These are phyloP conservation scores for Paradendryphiella salina DNA, from an alignment of 2,329 filamentous ascomycete genomes.

Conservation along the genomic window DNA sequence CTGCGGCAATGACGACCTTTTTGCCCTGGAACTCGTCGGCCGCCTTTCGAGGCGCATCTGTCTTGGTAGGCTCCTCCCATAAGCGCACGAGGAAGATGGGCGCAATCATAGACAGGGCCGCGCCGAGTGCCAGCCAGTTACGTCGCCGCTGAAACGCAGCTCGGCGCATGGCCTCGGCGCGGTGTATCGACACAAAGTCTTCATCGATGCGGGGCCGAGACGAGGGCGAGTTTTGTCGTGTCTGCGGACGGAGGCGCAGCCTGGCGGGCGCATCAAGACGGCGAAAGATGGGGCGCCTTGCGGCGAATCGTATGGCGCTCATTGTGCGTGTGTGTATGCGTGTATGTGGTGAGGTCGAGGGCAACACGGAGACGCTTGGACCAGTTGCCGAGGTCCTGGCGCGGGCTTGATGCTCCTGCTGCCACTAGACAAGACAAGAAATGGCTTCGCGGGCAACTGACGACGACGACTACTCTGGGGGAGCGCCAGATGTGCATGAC, in stretches of 20 bases:
- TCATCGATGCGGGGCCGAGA: slow-evolving; percentile 23
- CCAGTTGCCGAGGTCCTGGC: no score
- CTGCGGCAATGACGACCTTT: slow-evolving; percentile 62
- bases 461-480: no score
- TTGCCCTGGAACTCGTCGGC: slow-evolving; percentile 56
- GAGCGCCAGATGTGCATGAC: slow-evolving; percentile 19
- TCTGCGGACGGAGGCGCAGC: slow-evolving; percentile 17
- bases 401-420: no score
- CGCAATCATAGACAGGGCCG: slow-evolving; percentile 43
- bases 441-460: not conserved
- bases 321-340: slow-evolving; percentile 24
- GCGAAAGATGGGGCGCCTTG: slow-evolving; percentile 37
- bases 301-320: slow-evolving; percentile 36
- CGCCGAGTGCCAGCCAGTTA: slow-evolving; percentile 43
- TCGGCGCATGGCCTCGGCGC: slow-evolving; percentile 37
- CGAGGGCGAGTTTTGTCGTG: slow-evolving; percentile 25
- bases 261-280: slow-evolving; percentile 28
- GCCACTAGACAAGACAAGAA: not conserved
- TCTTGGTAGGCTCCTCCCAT: slow-evolving; percentile 39
- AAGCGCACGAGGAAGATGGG: slow-evolving; percentile 43
- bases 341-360: slow-evolving; percentile 8
- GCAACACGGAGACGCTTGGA: slow-evolving; percentile 12
- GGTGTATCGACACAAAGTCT: slow-evolving; percentile 42
- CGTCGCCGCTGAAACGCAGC: slow-evolving; percentile 31
- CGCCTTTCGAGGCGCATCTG: slow-evolving; percentile 36